Evolutionary conservation across 2,329 filamentous ascomycete species (phyloP).

Genomic region (Colletotrichum destructivum): DNA sequence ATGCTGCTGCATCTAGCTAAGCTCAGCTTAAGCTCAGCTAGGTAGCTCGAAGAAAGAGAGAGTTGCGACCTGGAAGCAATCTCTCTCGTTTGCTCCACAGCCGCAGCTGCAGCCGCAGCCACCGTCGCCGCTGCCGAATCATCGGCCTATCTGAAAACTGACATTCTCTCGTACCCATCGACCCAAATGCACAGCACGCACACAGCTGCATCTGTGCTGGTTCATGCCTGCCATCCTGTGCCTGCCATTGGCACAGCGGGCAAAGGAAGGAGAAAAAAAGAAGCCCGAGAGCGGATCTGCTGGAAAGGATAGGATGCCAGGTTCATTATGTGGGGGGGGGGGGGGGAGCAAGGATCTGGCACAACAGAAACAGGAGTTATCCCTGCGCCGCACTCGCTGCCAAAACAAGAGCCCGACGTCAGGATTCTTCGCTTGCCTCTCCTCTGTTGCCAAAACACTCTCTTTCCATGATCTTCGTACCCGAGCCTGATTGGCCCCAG

Average conservation of each 20-base stretch:
- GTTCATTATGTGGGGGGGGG: constrained; percentile 46
- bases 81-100: constrained; percentile 5
- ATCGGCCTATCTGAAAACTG: constrained; percentile 30
- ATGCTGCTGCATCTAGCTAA: constrained; percentile 14
- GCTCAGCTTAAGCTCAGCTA: constrained; percentile 27
- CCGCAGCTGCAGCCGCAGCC: not conserved
- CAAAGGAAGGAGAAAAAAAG: constrained; percentile 23
- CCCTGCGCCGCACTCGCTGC: constrained; percentile 42
- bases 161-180: constrained; percentile 10
- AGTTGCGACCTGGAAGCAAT: constrained; percentile 24
- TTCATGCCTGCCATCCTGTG: constrained; percentile 34
- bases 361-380: constrained; percentile 47
- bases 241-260: constrained; percentile 32
- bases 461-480: constrained; percentile 51
- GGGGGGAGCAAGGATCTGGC: constrained; percentile 42
- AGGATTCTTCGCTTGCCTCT: constrained; percentile 45
- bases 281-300: constrained; percentile 46
- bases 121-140: constrained; percentile 19
- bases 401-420: constrained; percentile 48
- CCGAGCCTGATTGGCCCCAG: constrained; percentile 46
- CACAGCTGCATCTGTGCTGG: constrained; percentile 29
- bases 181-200: constrained; percentile 16
- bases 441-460: constrained; percentile 51
- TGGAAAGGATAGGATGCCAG: constrained; percentile 41
- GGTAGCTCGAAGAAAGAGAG: constrained; percentile 10